phyloP scores from a whole-genome alignment of 805 yeast genomes.

The Zygoascus flipseniorum region DNA sequence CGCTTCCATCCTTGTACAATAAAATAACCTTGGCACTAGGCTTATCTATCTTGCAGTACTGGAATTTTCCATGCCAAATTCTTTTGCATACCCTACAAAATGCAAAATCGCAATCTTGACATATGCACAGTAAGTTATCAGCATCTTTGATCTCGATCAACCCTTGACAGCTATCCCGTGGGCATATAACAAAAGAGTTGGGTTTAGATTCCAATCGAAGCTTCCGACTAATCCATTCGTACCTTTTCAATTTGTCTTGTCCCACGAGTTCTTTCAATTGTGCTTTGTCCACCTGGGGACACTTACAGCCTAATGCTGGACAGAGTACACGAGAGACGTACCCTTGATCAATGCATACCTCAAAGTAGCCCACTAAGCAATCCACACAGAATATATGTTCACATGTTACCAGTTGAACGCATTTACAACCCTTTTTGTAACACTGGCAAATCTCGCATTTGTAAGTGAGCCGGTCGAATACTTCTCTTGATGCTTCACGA shows the following conservation, averaged over 20 bases:
- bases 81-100: constrained; percentile 16
- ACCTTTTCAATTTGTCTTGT: constrained; percentile 5
- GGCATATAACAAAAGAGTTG: constrained; percentile 9
- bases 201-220: constrained; percentile 13
- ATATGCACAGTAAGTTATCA: constrained; percentile 15
- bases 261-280: constrained; percentile 11
- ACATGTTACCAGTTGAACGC: constrained; percentile 11
- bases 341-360: constrained; percentile 16
- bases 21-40: constrained; percentile 10
- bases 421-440: constrained; percentile 11
- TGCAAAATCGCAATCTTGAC: constrained; percentile 18
- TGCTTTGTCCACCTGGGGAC: constrained; percentile 1
- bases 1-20: constrained; percentile 11
- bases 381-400: constrained; percentile 16
- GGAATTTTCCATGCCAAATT: constrained; percentile 19
- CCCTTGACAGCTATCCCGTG: constrained; percentile 15
- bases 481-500: constrained; percentile 4
- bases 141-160: constrained; percentile 11
- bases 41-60: constrained; percentile 11
- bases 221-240: constrained; percentile 6
- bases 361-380: constrained; percentile 13
- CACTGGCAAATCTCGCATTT: constrained; percentile 18
- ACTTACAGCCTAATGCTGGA: constrained; percentile 12
- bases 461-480: constrained; percentile 12
- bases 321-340: constrained; percentile 15